Evolutionary conservation across 495 filamentous ascomycete species (phyloP), one percentile per base, ranked within the genome.

Genomic region (Lineolata rhizophorae): DNA sequence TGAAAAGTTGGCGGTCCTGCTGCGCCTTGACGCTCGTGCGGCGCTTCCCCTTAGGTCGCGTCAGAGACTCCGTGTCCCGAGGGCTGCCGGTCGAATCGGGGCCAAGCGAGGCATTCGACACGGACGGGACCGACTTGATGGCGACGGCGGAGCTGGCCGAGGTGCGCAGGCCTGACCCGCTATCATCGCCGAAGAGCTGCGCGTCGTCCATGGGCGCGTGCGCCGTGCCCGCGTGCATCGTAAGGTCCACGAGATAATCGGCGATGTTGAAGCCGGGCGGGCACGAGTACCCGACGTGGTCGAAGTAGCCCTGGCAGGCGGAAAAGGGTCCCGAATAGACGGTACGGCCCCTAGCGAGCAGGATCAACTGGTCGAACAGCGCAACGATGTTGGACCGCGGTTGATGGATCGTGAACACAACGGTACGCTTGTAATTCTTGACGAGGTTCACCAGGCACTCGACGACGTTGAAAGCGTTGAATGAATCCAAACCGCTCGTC

Each of bases 371-470:
- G 48, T 97, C 90, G 44, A 97, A 97, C 19, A 97, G 63, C n/a
- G 87, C 87, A 18, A 95, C 87, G 42, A 97, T 97, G 44, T 97
- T 97, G n/a, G 87, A 95, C 36, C 91, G 66, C n/a, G 87, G 87
- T 41, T 97, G 87, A 52, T 97, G 87, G 39, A 97, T 97, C 3
- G 87, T 97, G 58, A 97, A 94, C 35, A 97, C 76, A 36, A 97
- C 79, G 1, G 87, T 97, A 29, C 87, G 67, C 48, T 91, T 84
- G 58, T 94, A 95, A 18, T 72, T 85, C 59, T 87, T 92, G 12
- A 87, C 87, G 28, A 97, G 53, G 3, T 77, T 94, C 25, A 97
- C 87, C 22, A 97, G 61, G 43, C 85, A 94, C 50, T 97, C 87
- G 17, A 97, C 72, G 4, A 94, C 85, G 34, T 95, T 95, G 59